phyloP scores from a whole-genome alignment of 257 asterid species.

The Nicotiana tabacum region DNA sequence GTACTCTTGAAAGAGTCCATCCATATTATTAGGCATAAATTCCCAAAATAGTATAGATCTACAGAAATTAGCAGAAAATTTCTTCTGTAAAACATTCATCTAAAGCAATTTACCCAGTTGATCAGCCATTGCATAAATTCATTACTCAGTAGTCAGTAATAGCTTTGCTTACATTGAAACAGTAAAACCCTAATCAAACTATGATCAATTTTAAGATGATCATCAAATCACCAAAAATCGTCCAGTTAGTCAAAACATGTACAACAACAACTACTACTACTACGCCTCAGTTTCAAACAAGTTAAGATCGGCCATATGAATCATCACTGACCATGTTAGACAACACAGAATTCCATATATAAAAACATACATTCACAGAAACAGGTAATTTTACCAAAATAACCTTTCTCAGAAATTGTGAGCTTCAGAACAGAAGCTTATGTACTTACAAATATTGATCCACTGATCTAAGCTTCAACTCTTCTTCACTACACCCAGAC shows the following conservation, averaged over 20 bases:
- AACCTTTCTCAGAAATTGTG: neutral
- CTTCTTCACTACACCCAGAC: conserved; percentile 20
- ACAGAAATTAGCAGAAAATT: neutral
- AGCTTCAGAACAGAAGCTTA: neutral
- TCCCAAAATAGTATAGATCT: neutral
- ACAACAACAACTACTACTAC: no score
- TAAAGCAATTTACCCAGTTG: neutral
- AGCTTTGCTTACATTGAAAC: neutral
- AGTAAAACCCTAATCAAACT: neutral
- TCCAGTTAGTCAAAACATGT: neutral
- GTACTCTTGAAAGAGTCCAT: neutral
- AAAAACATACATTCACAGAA: neutral
- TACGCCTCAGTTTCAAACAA: no score
- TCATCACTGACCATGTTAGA: no score
- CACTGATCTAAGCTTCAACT: conserved; percentile 21
- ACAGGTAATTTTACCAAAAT: neutral
- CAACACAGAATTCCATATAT: no score
- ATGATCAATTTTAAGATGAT: neutral
- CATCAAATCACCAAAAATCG: neutral
- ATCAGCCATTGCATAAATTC: neutral
- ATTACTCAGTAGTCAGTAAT: neutral
- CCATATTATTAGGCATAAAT: neutral
- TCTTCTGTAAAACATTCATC: neutral
- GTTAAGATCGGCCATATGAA: no score
- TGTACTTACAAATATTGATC: conserved; percentile 40